Percentiles rank a stretch among this genome's conserved stretches.
Conservation (phyloP, 2,329 filamentous ascomycete genomes). For the Exophiala aquamarina region DNA sequence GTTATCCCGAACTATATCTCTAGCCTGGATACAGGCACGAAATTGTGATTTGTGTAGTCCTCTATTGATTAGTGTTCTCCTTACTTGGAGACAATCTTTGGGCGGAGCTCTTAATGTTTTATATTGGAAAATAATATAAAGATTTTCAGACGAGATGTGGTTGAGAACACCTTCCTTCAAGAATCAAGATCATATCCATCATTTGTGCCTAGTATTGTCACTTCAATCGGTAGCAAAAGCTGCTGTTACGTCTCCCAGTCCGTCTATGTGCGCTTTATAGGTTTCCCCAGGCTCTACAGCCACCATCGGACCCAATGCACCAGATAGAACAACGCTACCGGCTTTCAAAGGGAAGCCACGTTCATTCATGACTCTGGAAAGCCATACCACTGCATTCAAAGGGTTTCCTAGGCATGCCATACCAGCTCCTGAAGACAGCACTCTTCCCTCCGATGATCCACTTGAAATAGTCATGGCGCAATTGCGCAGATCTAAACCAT, state of each 20-base stretch:
- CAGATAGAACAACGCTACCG: neutral
- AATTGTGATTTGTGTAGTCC: too few species aligned
- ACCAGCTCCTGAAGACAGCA: neutral
- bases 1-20: too few species aligned
- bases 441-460: neutral
- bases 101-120: too few species aligned
- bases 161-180: too few species aligned
- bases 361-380: conserved; percentile 1
- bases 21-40: too few species aligned
- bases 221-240: neutral
- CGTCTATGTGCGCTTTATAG: neutral
- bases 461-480: neutral
- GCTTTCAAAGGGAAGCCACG: conserved; percentile 2
- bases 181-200: too few species aligned
- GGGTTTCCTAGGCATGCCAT: neutral
- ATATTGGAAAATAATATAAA: too few species aligned
- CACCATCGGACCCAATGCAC: neutral
- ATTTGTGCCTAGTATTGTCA: too few species aligned
- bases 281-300: neutral
- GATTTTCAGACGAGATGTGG: too few species aligned
- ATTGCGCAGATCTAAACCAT: neutral
- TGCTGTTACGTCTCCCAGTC: neutral
- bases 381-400: neutral
- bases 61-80: too few species aligned
- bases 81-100: too few species aligned